Evolutionary conservation across 2,329 filamentous ascomycete species (phyloP).

Genomic region (Colletotrichum chrysophilum): DNA sequence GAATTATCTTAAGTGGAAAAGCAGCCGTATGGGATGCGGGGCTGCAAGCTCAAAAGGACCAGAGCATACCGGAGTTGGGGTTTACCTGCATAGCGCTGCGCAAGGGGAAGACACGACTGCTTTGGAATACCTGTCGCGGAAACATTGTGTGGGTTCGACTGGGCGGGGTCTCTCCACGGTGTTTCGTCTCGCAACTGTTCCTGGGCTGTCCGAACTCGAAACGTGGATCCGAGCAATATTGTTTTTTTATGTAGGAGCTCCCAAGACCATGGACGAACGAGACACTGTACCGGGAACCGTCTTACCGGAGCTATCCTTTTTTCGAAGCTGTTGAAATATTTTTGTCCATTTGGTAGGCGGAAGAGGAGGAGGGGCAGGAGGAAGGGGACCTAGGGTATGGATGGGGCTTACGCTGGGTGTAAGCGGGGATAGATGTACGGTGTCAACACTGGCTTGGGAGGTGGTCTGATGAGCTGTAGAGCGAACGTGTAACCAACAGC

Average conservation of each 20-base stretch:
- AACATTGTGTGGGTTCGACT: constrained; percentile 13
- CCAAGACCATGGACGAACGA: neutral
- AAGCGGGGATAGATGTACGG: neutral
- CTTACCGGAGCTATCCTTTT: neutral
- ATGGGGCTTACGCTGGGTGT: constrained; percentile 16
- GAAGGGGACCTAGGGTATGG: neutral
- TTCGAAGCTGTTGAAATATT: neutral
- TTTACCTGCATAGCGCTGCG: constrained; percentile 22
- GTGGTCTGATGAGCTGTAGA: constrained; percentile 4
- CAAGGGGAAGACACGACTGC: constrained; percentile 10
- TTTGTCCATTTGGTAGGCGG: neutral
- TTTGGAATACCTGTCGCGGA: constrained; percentile 18
- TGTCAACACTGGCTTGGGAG: neutral
- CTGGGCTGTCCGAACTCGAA: constrained; percentile 14
- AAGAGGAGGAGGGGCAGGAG: neutral
- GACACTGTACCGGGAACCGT: neutral
- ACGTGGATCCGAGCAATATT: constrained; percentile 15
- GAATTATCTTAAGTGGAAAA: constrained; percentile 1
- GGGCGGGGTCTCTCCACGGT: constrained; percentile 11
- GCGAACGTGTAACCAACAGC: neutral
- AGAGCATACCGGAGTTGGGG: constrained; percentile 20
- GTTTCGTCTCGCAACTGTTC: constrained; percentile 18
- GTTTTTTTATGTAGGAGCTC: constrained; percentile 4
- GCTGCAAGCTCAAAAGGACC: constrained; percentile 6
- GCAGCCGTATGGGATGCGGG: neutral